Conservation (phyloP, 2,329 filamentous ascomycete species). For the Botrytis elliptica region DNA sequence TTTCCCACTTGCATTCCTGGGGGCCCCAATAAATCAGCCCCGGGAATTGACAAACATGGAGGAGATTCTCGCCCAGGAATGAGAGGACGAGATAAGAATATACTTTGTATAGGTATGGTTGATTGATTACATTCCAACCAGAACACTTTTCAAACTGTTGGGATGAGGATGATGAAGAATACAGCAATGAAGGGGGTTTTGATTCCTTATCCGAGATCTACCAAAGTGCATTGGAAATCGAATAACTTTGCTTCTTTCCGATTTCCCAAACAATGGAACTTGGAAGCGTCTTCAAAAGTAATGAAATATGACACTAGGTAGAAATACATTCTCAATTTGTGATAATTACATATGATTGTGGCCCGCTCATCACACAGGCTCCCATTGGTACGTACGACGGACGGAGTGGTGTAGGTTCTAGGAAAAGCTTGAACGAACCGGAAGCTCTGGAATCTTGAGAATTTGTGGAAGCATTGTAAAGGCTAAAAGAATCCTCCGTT, state of each 20-base stretch:
- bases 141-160: neutral
- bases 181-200: slow-evolving; percentile 3
- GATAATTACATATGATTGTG: neutral
- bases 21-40: slow-evolving; percentile 4
- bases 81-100: neutral
- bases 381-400: neutral
- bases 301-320: neutral
- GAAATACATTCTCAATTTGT: neutral
- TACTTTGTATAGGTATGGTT: neutral
- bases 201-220: neutral
- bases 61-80: neutral
- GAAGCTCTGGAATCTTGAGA: slow-evolving; percentile 2
- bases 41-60: slow-evolving; percentile 1
- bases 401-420: neutral
- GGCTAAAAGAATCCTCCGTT: slow-evolving; percentile 13
- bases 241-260: neutral
- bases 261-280: neutral
- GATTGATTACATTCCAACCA: neutral
- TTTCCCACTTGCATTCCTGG: slow-evolving; percentile 15
- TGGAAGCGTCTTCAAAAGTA: neutral
- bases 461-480: neutral
- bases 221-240: neutral
- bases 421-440: slow-evolving; percentile 1
- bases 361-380: neutral
- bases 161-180: neutral